Base-by-base conservation (phyloP, 2,329 filamentous ascomycete genomes). In the Cladophialophora chaetospira region DNA sequence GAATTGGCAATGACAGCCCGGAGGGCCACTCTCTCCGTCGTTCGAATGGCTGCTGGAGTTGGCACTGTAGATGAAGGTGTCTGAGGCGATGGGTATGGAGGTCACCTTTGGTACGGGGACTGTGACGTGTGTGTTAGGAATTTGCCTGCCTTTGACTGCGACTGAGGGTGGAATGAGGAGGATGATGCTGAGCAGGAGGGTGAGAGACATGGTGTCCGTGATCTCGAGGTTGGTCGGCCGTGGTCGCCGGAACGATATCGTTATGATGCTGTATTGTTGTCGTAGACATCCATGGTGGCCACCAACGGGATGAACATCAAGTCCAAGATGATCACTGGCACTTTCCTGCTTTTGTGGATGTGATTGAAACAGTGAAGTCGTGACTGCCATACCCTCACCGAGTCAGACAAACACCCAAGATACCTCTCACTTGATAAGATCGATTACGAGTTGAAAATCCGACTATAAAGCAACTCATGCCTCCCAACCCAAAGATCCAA, bases 401-500 rank as follows among this genome's bases (percentile, higher is more conserved):
- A 17, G 23, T 11, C 23, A 19, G 17, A 15, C 36, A 40, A 19
- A 38, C 4, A 40, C 36, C 36, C n/a, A n/a, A n/a, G n/a, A n/a
- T n/a, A n/a, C n/a, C 17, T 38, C 10, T 25, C 13, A 10, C 4
- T 6, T 26, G 4, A 35, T 26, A 17, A 36, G 25, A 6, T 8
- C 35, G 10, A 33, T 73, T 65, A 86, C 48, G 84, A 86, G 71
- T 87, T 87, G 69, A 87, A 87, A 55, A 87, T 87, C 58, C 84
- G 75, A 65, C 82, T 85, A 69, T 87, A 87, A 36, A 87, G 70
- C 67, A 85, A 73, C 70, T 87, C 84, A 69, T 87, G 84, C 62
- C 84, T 75, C 1, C 84, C 84, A 54, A 85, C 76, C 84, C 84
- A 87, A 5, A 87, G 68, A 74, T 87, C 84, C 71, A 86, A 75